Conservation (phyloP, 345 rosid species). For the Passiflora organensis region DNA sequence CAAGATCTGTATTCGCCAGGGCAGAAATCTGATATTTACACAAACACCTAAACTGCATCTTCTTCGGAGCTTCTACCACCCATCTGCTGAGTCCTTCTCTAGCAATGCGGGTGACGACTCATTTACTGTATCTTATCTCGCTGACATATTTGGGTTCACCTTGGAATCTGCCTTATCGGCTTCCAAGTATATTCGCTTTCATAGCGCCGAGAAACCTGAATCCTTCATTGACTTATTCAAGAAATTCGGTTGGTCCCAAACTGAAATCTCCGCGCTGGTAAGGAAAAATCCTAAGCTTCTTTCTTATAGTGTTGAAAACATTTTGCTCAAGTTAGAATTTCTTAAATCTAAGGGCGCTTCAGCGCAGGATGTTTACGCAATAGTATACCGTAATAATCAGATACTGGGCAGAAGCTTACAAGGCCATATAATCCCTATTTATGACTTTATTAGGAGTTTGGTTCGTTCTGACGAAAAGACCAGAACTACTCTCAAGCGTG, state of each 20-base stretch:
- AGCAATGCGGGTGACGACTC: conserved; percentile 5
- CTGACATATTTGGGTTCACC: conserved; percentile 29
- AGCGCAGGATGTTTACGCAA: background rate
- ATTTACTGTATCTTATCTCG: conserved; percentile 36
- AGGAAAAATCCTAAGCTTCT: conserved; percentile 12
- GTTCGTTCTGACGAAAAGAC: background rate
- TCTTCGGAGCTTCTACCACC: too few species aligned
- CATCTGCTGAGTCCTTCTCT: background rate
- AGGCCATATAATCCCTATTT: conserved; percentile 11
- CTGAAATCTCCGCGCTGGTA: conserved; percentile 18
- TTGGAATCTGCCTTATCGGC: conserved; percentile 20
- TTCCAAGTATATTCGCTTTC: conserved; percentile 10
- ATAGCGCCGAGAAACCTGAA: conserved; percentile 21
- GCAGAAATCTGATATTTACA: too few species aligned
- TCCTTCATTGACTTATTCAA: conserved; percentile 17
- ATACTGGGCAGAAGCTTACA: conserved; percentile 8
- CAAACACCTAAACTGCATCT: too few species aligned
- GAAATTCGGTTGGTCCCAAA: conserved; percentile 20
- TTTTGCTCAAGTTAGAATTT: conserved; percentile 28
- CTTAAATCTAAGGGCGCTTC: conserved; percentile 18
- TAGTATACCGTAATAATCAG: background rate
- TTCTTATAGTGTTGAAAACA: conserved; percentile 4
- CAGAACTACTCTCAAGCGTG: background rate
- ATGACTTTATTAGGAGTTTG: conserved; percentile 5
- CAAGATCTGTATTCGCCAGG: too few species aligned